Evolutionary conservation across 2,329 filamentous ascomycete species (phyloP), one percentile per base, ranked within the genome.

Genomic region (Verticillium alfalfae): DNA sequence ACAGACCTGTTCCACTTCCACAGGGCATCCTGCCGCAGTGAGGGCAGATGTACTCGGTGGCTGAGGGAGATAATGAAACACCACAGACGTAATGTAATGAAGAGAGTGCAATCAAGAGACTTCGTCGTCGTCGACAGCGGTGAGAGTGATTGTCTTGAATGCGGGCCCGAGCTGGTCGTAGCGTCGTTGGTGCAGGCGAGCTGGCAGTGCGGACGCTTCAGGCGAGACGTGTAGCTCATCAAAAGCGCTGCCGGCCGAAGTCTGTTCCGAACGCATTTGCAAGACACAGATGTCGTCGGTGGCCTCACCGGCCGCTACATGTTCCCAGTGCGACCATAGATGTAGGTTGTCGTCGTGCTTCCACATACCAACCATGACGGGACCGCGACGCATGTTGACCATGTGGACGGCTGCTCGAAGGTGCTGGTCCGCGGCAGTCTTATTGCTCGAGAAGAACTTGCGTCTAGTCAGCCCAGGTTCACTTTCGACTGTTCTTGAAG

Each of bases 1-100:
- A 66, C 67, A 2, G 71, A 78, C 60, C 60, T 79, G 45, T 80
- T 81, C 61, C 76, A 76, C 57, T 77, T 75, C 61, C 76, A 3
- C 73, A 76, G 61, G 71, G 69, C 26, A 60, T 73, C 4, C 6
- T 8, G 31, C 26, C 26, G 54, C 6, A 9, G 54, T 22, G 26
- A n/a, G 10, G 31, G 31, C 2, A n/a, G 57, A 22, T 2, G 1
- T 15, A 54, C 2, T 57, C 62, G 5, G 57, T 9, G 39, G 9
- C 18, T 3, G 16, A 7, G 39, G 5, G 16, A 22, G 5, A 45
- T 16, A n/a, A 45, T 16, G 15, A 18, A 31, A 31, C 26, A 31
- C 26, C 26, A 31, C 26, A 31, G 5, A 31, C 26, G 26, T 31
- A 31, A 31, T 31, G 26, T 31, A 31, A 31, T 31, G 26, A 31